Evolutionary conservation across 345 rosid species (phyloP), one percentile per base, ranked within the genome.

Genomic region (Erodium maritimum): DNA sequence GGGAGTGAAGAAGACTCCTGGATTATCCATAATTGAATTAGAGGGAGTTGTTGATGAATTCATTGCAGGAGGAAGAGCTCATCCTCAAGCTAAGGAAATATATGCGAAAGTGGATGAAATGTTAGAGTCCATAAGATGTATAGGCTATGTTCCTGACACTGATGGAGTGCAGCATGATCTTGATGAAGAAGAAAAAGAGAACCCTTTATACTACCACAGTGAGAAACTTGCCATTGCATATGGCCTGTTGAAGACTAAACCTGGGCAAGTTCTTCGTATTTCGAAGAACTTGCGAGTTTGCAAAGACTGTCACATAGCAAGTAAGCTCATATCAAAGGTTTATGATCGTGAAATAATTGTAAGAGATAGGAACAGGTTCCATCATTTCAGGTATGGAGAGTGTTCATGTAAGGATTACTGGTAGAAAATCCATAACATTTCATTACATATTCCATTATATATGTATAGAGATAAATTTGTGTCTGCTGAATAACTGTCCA

Each of bases 191-290:
- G 69, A 68, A 16, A 65, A 51, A 58, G 72, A 66, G 58, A 65
- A 65, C 21, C 54, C 65, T 18, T 60, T 65, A 19, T 29, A 53
- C 58, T 63, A 60, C 61, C 80, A 75, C 14, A 72, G 77, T 12
- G 80, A 75, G 69, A 75, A 75, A 60, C 78, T 74, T 9, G 84
- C 78, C 21, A 72, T 74, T 54, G 84, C 79, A 8, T 67, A 65
- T 5, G 85, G 85, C 5, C 54, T 70, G 54, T 55, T 66, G 52
- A 65, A 61, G 61, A 71, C 75, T 1, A 62, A 62, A 63, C 61
- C 67, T 0, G 67, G 76, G 2, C 68, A 75, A 37, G 72, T 67
- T 29, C 60, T 75, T n/a, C 65, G 75, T 1, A 64, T 65, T 46
- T 67, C 65, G 0, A 72, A 77, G 54, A 73, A 68, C 52, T 60